Base-by-base conservation (phyloP, 495 filamentous ascomycete genomes). In the Collariella sp. region DNA sequence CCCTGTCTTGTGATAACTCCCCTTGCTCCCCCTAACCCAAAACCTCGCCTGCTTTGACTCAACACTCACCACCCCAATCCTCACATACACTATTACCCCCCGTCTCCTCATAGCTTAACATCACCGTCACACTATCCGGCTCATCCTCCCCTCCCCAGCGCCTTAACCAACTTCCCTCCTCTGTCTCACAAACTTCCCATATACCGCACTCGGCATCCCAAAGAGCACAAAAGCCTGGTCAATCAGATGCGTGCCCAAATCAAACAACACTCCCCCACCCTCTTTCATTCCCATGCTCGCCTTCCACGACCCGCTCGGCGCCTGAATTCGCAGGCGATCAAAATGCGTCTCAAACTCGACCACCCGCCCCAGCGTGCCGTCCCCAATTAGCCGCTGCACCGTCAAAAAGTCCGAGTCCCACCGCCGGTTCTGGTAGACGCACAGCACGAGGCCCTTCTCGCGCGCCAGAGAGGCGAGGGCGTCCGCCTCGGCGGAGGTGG, bases 361-460 rank as follows among this genome's bases (percentile, higher is more conserved):
- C 50, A 94, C 67, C 22, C 83, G 76, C 55, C 90, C 89, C 0
- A 87, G 64, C 4, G 63, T 60, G 63, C 72, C 66, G 50, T 74
- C 66, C 52, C 73, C 57, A 22, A 91, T 59, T 3, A 89, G 75
- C 50, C 81, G 72, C 45, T 75, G 79, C 33, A 94, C 75, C 26
- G 86, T 89, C 29, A 87, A 74, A 72, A 89, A 95, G 72, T 96
- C 89, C 51, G 83, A 76, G 65, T 95, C 89, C 75, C 79, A 94
- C 45, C 89, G 77, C 15, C 89, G 84, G 73, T 94, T 95, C 72
- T 95, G 89, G 69, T 89, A 95, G 19, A 95, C 87, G 42, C 85
- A 87, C 33, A 95, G 67, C 41, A 83, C 62, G 53, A 75, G 81
- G 38, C 79, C 74, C 43, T 77, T 71, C 61, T 81, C 74, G 55